Evolutionary conservation across 1,139 yeast genomes (phyloP), one percentile per base, ranked within the genome.

Genomic region (Geotrichum carabidarum): DNA sequence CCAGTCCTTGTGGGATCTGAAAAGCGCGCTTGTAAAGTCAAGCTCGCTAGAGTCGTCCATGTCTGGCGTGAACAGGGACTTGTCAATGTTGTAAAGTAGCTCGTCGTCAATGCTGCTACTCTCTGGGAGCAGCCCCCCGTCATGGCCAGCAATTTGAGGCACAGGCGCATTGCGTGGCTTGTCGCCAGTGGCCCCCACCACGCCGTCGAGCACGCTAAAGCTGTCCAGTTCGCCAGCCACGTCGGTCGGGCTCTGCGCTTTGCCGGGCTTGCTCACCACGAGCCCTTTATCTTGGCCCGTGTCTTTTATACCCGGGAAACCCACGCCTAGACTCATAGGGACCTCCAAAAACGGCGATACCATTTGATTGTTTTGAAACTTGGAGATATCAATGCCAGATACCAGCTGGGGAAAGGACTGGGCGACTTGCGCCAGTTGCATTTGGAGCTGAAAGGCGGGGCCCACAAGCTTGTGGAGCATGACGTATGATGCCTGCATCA

Each of bases 391-490:
- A n/a, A 50, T 11, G 27, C 53, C 48, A 14, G 49, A 31, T 9
- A 54, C 32, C 40, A 50, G 45, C 5, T 44, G 48, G 12, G 68
- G 68, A 44, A 60, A 62, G 54, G 58, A 59, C n/a, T 60, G 51
- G 46, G 62, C 59, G n/a, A 65, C 48, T 15, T 54, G 58, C 14
- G 44, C 32, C 48, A 65, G 47, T 48, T 63, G 62, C 4, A 54
- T 31, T 22, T 56, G 61, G n/a, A 66, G 51, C 38, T 56, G 50
- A 15, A 36, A 43, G 44, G 56, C 55, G 2, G 64, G 62, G 1
- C 72, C 72, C 4, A 59, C 55, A 18, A 68, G 40, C 6, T 55
- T 51, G 53, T 69, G 72, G n/a, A 58, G 57, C 36, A 56, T 47
- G 7, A 58, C 56, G 9, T 44, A 44, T 17, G 68, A 58, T 2